Percentiles rank a stretch among this genome's conserved stretches.
phyloP scores from a whole-genome alignment of 768 basidiomycete species.

The Clitopilus hobsonii region DNA sequence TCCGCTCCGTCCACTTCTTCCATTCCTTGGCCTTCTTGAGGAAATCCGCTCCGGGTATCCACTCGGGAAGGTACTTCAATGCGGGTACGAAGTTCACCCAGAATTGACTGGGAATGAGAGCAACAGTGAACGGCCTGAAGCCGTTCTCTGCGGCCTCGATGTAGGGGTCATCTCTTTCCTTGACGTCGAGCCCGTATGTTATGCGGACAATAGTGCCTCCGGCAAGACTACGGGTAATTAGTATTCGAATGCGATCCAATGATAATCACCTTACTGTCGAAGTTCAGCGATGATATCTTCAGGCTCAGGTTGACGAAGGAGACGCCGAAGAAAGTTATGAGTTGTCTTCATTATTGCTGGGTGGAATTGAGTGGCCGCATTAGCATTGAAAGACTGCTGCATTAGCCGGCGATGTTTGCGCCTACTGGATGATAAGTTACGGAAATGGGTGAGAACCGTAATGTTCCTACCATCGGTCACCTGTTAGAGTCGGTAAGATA shows the following conservation, averaged over 20 bases:
- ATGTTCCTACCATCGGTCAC: neutral
- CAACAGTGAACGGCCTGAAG: slow-evolving; percentile 9
- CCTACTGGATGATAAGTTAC: neutral
- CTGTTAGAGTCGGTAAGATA: neutral
- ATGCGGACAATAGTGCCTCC: slow-evolving; percentile 14
- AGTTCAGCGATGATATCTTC: slow-evolving; percentile 25
- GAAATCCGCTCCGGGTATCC: slow-evolving; percentile 57
- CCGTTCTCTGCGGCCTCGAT: slow-evolving; percentile 14
- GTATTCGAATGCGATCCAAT: no score
- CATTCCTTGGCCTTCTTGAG: slow-evolving; percentile 42
- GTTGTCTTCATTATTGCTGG: slow-evolving; percentile 11
- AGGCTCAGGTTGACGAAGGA: slow-evolving; percentile 20
- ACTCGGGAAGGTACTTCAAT: slow-evolving; percentile 31
- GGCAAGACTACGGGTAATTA: no score
- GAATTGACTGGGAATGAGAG: slow-evolving; percentile 14
- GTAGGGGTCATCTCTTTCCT: slow-evolving; percentile 16
- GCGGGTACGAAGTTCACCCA: slow-evolving; percentile 10
- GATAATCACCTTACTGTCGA: neutral
- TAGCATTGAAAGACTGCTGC: slow-evolving; percentile 10
- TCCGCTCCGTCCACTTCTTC: slow-evolving; percentile 32
- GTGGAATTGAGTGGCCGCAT: slow-evolving; percentile 5
- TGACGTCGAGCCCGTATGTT: slow-evolving; percentile 18
- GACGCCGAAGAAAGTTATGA: slow-evolving; percentile 11
- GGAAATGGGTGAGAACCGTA: neutral
- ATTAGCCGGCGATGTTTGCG: neutral